Conservation (phyloP, 2,329 filamentous ascomycete genomes). For the Penicillium sp. region DNA sequence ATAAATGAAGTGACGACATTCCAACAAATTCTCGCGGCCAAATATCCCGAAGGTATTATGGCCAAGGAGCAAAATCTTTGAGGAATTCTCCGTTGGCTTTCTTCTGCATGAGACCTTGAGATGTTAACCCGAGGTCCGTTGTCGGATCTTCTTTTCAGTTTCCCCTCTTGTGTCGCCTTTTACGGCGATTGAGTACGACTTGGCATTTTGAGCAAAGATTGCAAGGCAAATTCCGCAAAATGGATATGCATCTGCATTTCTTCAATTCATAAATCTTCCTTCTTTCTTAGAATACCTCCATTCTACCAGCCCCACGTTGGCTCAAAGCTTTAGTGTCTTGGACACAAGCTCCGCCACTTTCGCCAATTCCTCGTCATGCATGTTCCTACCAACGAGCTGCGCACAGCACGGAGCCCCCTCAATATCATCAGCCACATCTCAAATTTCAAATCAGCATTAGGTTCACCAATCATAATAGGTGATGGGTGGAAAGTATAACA, state of each 20-base stretch:
- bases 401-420: constrained; percentile 1
- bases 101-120: too few relatives aligned
- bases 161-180: background rate
- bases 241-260: background rate
- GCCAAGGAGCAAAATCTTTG: background rate
- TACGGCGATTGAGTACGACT: too few relatives aligned
- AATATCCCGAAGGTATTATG: background rate
- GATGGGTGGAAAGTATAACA: background rate
- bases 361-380: constrained; percentile 1
- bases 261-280: background rate
- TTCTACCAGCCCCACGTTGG: background rate
- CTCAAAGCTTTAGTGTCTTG: background rate
- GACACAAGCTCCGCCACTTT: background rate
- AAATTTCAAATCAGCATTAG: background rate
- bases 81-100: background rate
- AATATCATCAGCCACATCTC: constrained; percentile 1
- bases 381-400: background rate
- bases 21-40: background rate
- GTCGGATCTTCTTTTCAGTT: background rate
- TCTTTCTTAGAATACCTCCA: background rate
- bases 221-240: background rate
- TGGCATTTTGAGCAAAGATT: background rate
- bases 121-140: background rate
- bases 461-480: too few relatives aligned
- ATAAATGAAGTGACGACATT: background rate